These are phyloP conservation scores for Meira miltonrushii DNA, from an alignment of 1,284 basidiomycete species.

Conservation along the genomic window DNA sequence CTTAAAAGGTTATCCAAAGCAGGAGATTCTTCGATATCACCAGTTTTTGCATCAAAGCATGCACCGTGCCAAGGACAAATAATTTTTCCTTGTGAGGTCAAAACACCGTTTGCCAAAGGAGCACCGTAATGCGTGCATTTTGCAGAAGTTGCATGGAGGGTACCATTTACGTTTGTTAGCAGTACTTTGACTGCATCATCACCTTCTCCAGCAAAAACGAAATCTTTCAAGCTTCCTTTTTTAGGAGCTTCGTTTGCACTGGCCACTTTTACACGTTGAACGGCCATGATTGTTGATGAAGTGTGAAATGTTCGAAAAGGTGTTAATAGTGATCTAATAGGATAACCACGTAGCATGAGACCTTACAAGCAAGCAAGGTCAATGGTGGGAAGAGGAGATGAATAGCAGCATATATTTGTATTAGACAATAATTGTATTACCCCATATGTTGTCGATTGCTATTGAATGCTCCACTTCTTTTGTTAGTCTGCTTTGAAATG, in stretches of 20 bases:
- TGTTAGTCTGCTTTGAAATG: too few species aligned
- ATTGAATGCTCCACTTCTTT: too few species aligned
- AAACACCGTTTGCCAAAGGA: slow-evolving; percentile 71
- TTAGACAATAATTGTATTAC: too few species aligned
- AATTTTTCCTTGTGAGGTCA: slow-evolving; percentile 71
- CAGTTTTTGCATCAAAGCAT: slow-evolving; percentile 69
- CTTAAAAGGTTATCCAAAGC: slow-evolving; percentile 77
- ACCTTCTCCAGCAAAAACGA: slow-evolving; percentile 68
- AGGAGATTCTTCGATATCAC: slow-evolving; percentile 74
- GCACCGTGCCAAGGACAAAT: slow-evolving; percentile 87
- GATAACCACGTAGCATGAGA: too few species aligned
- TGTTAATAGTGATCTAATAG: too few species aligned
- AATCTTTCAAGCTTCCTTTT: slow-evolving; percentile 64
- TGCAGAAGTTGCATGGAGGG: slow-evolving; percentile 66
- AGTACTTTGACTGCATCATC: slow-evolving; percentile 57
- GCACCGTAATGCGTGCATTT: slow-evolving; percentile 87
- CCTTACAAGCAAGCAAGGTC: too few species aligned
- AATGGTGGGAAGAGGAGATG: too few species aligned
- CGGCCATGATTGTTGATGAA: slow-evolving; percentile 5
- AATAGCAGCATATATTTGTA: too few species aligned
- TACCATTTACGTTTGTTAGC: slow-evolving; percentile 60
- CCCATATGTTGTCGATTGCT: too few species aligned
- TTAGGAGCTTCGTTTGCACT: slow-evolving; percentile 11
- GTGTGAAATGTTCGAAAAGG: background rate
- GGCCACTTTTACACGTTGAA: slow-evolving; percentile 20